Evolutionary conservation across 1,284 basidiomycete genomes (phyloP), one percentile per base, ranked within the genome.

Genomic region (Malassezia globosa): DNA sequence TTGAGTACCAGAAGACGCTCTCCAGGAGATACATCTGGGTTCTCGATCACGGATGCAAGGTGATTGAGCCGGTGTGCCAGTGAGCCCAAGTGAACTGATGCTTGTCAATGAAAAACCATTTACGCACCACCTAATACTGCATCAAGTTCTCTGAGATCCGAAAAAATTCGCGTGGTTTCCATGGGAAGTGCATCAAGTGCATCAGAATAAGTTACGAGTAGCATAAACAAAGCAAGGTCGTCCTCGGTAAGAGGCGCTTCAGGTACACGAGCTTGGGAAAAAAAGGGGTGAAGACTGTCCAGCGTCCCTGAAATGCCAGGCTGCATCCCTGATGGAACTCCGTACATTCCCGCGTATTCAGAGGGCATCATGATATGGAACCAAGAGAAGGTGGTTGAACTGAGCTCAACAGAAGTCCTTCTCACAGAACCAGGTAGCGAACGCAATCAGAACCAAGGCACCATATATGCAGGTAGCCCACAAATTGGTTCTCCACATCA

Each of bases 81-180:
- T 46, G 63, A 63, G 37, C 47, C 54, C 47, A 70, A 57, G 33
- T 70, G 67, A 13, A 63, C 58, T 43, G 26, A n/a, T n/a, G n/a
- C n/a, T 18, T 7, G 19, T 24, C 27, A n/a, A 29, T 24, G 16
- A 34, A 16, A 1, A 7, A 10, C 11, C 16, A 11, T 10, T 6
- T 8, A 44, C 48, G 10, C 33, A 51, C 48, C 42, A 18, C 86
- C 88, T 41, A 99, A 79, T 37, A 97, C 94, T 42, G 94, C 92
- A 72, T 96, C 94, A 69, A 97, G 83, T 75, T 97, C 92, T 60
- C 89, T 85, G 42, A 99, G 80, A 77, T 97, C 92, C 21, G 84
- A 86, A 73, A 95, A 87, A 72, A 83, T 84, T 70, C 88, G 82
- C 10, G 92, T 95, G 71, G 96, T 82, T 74, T 95, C 89, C 56